These are phyloP conservation scores for Kandelia obovata DNA, from an alignment of 345 rosid genomes.

Conservation along the genomic window DNA sequence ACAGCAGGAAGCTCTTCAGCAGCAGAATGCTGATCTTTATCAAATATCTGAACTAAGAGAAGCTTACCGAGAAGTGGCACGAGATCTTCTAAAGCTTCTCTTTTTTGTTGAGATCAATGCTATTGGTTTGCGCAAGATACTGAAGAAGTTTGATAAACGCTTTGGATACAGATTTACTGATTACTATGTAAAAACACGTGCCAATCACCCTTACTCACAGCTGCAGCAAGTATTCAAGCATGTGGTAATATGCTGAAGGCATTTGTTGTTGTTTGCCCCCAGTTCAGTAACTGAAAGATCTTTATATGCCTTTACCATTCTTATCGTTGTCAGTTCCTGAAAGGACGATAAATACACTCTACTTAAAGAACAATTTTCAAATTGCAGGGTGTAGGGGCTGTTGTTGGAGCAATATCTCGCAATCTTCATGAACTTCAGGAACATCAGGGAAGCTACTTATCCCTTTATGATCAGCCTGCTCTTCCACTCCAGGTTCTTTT, in stretches of 20 bases:
- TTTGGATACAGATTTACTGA: slow-evolving; percentile 89
- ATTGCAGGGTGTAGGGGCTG: slow-evolving; percentile 92
- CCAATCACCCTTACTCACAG: slow-evolving; percentile 98
- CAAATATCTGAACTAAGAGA: slow-evolving; percentile 63
- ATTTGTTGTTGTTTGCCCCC: slow-evolving; percentile 13
- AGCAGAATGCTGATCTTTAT: slow-evolving; percentile 58
- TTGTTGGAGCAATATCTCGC: slow-evolving; percentile 95
- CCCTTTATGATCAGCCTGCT: slow-evolving; percentile 88
- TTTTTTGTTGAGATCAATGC: slow-evolving; percentile 87
- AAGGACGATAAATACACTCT: background rate
- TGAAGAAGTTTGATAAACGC: slow-evolving; percentile 95
- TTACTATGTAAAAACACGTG: slow-evolving; percentile 91
- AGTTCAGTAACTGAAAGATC: slow-evolving; percentile 2
- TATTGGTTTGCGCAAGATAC: slow-evolving; percentile 86
- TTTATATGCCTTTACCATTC: slow-evolving; percentile 1
- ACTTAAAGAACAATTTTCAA: background rate
- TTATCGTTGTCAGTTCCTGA: background rate
- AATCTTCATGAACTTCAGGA: slow-evolving; percentile 98
- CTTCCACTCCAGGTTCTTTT: slow-evolving; percentile 72
- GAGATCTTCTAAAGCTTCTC: slow-evolving; percentile 77
- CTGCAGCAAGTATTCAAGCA: slow-evolving; percentile 99
- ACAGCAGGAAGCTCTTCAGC: slow-evolving; percentile 58
- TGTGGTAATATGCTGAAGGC: slow-evolving; percentile 61
- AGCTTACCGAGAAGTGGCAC: slow-evolving; percentile 72
- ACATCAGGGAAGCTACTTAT: slow-evolving; percentile 88